Conservation (phyloP, 2,329 filamentous ascomycete genomes). For the Nemania sp. region DNA sequence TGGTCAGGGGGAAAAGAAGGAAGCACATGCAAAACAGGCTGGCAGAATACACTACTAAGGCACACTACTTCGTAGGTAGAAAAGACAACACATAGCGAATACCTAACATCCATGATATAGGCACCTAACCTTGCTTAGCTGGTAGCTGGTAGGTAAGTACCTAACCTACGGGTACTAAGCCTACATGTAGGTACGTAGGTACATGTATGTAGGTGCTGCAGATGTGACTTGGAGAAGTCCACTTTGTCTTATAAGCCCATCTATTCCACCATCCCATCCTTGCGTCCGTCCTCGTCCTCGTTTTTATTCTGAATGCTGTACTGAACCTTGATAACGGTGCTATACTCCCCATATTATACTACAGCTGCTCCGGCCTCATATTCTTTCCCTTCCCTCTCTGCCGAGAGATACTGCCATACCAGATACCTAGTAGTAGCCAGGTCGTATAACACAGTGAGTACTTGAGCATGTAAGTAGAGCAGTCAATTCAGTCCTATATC, state of each 20-base stretch:
- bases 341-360: too few species aligned
- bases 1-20: not conserved
- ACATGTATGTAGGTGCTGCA: too few species aligned
- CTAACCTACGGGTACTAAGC: too few species aligned
- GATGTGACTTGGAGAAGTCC: not conserved
- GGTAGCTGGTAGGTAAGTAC: too few species aligned
- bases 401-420: not conserved
- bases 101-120: not conserved
- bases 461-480: not conserved
- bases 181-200: too few species aligned
- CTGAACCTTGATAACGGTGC: too few species aligned
- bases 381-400: not conserved
- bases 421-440: not conserved
- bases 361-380: too few species aligned
- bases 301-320: too few species aligned
- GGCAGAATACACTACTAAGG: not conserved
- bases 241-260: not conserved
- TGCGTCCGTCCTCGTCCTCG: not conserved
- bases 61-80: not conserved
- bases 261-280: not conserved
- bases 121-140: too few species aligned
- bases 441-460: not conserved
- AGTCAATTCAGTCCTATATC: not conserved
- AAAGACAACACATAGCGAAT: not conserved
- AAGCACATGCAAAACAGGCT: constrained; percentile 19